phyloP scores from a whole-genome alignment of 2,329 filamentous ascomycete genomes.

The Xylaria sp. region DNA sequence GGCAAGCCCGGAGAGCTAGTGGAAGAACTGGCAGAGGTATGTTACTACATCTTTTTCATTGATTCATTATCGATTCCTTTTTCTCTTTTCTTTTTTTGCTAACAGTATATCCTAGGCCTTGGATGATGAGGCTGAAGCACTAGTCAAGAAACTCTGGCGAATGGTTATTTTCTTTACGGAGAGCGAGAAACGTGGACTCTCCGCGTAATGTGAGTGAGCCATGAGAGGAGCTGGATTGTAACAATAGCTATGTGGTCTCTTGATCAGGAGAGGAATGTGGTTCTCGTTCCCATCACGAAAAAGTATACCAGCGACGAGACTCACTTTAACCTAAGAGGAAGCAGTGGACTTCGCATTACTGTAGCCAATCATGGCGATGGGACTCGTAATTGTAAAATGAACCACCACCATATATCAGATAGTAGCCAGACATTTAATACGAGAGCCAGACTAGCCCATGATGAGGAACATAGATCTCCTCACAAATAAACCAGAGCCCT shows the following conservation, averaged over 20 bases:
- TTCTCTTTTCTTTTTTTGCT: slow-evolving; percentile 39
- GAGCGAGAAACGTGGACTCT: slow-evolving; percentile 88
- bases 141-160: slow-evolving; percentile 97
- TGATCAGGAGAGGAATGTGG: slow-evolving; percentile 1
- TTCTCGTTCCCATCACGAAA: not conserved
- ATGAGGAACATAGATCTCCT: not conserved
- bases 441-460: not conserved
- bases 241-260: slow-evolving; percentile 11
- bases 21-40: slow-evolving; percentile 84
- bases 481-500: not conserved
- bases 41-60: slow-evolving; percentile 49
- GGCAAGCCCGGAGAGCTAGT: slow-evolving; percentile 82
- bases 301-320: not conserved
- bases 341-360: not conserved
- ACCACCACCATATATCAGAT: slow-evolving; percentile 3
- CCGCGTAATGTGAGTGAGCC: slow-evolving; percentile 60
- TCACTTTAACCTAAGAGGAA: not conserved
- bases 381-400: not conserved
- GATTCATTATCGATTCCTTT: not conserved
- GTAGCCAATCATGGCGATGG: not conserved
- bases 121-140: slow-evolving; percentile 91
- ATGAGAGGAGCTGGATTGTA: slow-evolving; percentile 16
- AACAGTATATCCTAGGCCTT: slow-evolving; percentile 69
- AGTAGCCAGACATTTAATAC: not conserved
- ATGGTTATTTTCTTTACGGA: slow-evolving; percentile 99